Evolutionary conservation across 345 rosid genomes (phyloP).

Genomic region (Citrus cavaleriei): DNA sequence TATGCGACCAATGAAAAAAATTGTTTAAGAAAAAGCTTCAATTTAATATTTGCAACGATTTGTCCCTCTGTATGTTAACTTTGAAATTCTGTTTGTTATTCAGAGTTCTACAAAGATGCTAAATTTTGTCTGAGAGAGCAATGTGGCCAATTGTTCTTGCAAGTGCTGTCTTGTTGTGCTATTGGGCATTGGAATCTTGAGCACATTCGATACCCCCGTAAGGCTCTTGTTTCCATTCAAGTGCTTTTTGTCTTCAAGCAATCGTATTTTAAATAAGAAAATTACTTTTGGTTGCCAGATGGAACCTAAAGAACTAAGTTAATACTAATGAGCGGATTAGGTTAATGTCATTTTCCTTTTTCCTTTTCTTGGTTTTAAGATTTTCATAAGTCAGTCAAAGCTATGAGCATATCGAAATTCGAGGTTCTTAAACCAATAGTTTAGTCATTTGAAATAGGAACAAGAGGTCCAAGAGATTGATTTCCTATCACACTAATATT

Average conservation of each 20-base stretch:
- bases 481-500: no score
- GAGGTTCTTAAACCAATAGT: background rate
- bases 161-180: conserved; percentile 9
- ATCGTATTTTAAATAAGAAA: background rate
- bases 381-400: background rate
- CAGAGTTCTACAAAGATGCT: conserved; percentile 17
- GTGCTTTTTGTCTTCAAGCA: conserved; percentile 11
- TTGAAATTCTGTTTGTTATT: background rate
- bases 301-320: background rate
- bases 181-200: conserved; percentile 21
- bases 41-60: no score
- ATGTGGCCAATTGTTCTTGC: background rate
- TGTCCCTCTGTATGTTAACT: no score
- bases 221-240: background rate
- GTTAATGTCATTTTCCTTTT: background rate
- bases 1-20: background rate
- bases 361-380: no score
- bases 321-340: background rate
- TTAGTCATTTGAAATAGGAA: background rate
- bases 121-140: conserved; percentile 15
- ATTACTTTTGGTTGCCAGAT: background rate
- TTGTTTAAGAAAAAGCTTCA: no score
- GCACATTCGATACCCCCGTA: conserved; percentile 13
- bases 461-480: background rate
- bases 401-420: background rate